Evolutionary conservation across 2,329 filamentous ascomycete genomes (phyloP).

Genomic region (Clonostachys rosea): DNA sequence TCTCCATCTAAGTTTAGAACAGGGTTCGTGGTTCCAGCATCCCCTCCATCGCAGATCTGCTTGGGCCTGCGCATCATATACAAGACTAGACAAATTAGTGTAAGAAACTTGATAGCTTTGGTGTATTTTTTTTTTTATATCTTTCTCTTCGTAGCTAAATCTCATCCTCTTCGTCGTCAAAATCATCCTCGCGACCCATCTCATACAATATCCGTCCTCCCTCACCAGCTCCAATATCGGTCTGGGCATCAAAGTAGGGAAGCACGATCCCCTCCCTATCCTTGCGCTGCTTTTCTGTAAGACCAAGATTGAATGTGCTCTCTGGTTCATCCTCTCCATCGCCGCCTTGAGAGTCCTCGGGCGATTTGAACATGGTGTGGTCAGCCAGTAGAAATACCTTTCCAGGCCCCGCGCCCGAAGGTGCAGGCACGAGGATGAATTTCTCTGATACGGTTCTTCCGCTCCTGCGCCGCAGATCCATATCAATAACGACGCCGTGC

Average conservation of each 20-base stretch:
- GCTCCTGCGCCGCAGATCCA: conserved; percentile 82
- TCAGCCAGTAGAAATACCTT: conserved; percentile 64
- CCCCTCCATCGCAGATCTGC: too few relatives aligned
- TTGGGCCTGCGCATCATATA: too few relatives aligned
- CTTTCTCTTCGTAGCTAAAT: conserved; percentile 41
- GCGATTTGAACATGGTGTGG: conserved; percentile 59
- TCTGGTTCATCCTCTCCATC: conserved; percentile 51
- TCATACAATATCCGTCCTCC: conserved; percentile 94
- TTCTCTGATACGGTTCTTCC: conserved; percentile 72
- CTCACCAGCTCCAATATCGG: conserved; percentile 70
- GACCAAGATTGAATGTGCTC: conserved; percentile 78
- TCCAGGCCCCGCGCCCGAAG: conserved; percentile 13
- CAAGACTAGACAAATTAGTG: too few relatives aligned
- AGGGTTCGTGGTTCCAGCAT: too few relatives aligned
- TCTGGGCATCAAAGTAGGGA: conserved; percentile 96
- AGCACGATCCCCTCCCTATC: conserved; percentile 87
- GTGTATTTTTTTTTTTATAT: not conserved
- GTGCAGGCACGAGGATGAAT: conserved; percentile 42
- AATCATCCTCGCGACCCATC: conserved; percentile 94
- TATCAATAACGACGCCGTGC: conserved; percentile 65
- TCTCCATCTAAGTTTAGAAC: too few relatives aligned
- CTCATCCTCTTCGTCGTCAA: conserved; percentile 94
- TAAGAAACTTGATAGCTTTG: not conserved
- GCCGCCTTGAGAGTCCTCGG: conserved; percentile 17
- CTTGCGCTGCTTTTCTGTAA: conserved; percentile 85